These are phyloP conservation scores for Corallochytrium limacisporum DNA, from an alignment of 78 protist species.

Conservation along the genomic window DNA sequence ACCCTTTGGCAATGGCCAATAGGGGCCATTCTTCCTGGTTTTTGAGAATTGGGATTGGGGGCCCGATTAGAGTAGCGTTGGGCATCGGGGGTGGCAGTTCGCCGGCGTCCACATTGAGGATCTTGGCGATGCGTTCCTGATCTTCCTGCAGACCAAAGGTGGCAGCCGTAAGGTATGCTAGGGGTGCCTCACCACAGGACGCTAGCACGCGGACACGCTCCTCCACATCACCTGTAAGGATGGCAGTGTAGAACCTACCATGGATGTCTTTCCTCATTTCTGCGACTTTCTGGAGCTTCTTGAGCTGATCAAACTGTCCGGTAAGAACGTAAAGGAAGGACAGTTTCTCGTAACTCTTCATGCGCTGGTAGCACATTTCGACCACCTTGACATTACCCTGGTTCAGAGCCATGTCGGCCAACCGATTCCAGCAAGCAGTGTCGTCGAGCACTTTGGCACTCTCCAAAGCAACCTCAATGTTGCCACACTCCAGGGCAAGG, in stretches of 20 bases:
- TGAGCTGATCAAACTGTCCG: conserved; percentile 80
- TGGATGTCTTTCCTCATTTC: conserved; percentile 26
- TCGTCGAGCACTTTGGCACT: conserved; percentile 63
- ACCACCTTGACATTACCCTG: conserved; percentile 86
- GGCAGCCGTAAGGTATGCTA: conserved; percentile 72
- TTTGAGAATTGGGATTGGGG: conserved; percentile 42
- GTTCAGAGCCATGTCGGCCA: conserved; percentile 70
- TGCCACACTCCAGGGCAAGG: conserved; percentile 93
- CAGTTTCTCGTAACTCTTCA: conserved; percentile 67
- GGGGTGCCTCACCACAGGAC: conserved; percentile 26
- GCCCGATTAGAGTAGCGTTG: conserved; percentile 9
- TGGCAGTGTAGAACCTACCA: conserved; percentile 68
- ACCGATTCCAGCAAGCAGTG: conserved; percentile 68
- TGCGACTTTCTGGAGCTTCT: conserved; percentile 72
- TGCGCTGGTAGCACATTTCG: conserved; percentile 76
- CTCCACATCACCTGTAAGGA: conserved; percentile 79
- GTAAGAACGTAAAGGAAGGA: conserved; percentile 85
- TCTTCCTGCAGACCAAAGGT: conserved; percentile 63
- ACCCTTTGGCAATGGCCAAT: conserved; percentile 41
- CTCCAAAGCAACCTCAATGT: conserved; percentile 77
- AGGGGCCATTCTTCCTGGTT: conserved; percentile 71
- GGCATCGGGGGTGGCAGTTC: neutral
- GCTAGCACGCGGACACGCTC: conserved; percentile 57
- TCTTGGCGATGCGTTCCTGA: conserved; percentile 8
- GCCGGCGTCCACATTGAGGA: neutral